Base-by-base conservation (phyloP, 2,329 filamentous ascomycete species). In the Xylariaceae sp. region DNA sequence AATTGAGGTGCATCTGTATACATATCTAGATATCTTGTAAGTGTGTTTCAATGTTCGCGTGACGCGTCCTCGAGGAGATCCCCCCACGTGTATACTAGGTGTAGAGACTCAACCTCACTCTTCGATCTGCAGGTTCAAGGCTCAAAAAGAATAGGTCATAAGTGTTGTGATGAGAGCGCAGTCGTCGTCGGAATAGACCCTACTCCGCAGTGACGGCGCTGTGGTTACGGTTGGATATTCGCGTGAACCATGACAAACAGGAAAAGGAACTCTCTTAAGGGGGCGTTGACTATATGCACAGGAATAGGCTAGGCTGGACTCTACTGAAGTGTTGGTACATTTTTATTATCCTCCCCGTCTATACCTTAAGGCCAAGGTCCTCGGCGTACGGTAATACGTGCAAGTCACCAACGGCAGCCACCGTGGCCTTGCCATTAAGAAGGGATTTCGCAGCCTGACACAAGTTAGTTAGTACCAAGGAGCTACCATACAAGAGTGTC, bases 341-440 rank as follows among this genome's bases (percentile, higher is more conserved):
- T 69, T 69, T 65, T 69, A 69, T 72, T 72, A 64, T 60, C 67
- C 65, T 13, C 15, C 65, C 65, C 61, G 50, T 85, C 84, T 95
- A 99, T 84, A 96, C 91, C 75, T 88, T 90, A 74, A 99, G 84
- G 70, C 93, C 95, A 75, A 99, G 82, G 74, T 99, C 94, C 78
- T 92, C 90, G 67, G 92, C 94, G 74, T 88, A 99, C 59, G 94
- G 94, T 73, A 99, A 86, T 71, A 88, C 83, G 76, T 90, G 88
- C 70, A 99, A 83, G 75, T 99, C 94, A 75, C 94, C 94, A 64
- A 97, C 92, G 60, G 90, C 83, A 64, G 91, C 88, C 64, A 97
- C 89, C 56, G 90, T 88, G 55, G 93, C 92, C 83, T 92, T 97
- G 76, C 86, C 86, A 67, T 92, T 88, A 66, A 97, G 81, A 69